Evolutionary conservation across 257 asterid genomes (phyloP).

Genomic region (Solanum rostratum): DNA sequence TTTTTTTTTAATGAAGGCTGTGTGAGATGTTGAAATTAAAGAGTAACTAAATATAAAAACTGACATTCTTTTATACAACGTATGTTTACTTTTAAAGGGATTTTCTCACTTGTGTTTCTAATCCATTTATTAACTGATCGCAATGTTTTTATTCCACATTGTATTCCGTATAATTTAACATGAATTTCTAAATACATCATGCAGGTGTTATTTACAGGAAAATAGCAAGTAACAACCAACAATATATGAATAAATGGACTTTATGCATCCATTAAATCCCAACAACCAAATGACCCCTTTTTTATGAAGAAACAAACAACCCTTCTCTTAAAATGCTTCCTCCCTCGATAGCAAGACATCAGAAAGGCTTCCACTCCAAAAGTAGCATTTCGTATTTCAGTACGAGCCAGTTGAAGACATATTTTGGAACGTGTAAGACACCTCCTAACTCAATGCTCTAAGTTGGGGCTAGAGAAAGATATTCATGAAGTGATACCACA

Average conservation of each 20-base stretch:
- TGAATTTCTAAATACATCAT: background rate
- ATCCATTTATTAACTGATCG: background rate
- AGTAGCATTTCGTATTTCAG: background rate
- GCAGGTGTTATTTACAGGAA: background rate
- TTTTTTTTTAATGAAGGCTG: no score
- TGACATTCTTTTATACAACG: background rate
- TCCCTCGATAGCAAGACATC: background rate
- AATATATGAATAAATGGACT: background rate
- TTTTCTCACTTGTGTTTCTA: no score
- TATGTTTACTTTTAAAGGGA: background rate
- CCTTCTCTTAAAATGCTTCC: background rate
- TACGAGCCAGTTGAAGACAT: background rate
- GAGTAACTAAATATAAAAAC: background rate
- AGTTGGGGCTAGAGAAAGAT: background rate
- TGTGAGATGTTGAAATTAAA: background rate
- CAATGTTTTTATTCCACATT: background rate
- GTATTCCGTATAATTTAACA: background rate
- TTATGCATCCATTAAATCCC: background rate
- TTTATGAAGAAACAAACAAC: background rate
- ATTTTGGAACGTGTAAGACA: background rate
- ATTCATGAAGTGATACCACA: background rate
- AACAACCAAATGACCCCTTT: background rate
- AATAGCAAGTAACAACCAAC: background rate
- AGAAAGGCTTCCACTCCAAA: background rate
- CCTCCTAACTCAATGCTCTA: background rate